Base-by-base conservation (phyloP, 495 filamentous ascomycete genomes). In the Talaromyces adpressus region DNA sequence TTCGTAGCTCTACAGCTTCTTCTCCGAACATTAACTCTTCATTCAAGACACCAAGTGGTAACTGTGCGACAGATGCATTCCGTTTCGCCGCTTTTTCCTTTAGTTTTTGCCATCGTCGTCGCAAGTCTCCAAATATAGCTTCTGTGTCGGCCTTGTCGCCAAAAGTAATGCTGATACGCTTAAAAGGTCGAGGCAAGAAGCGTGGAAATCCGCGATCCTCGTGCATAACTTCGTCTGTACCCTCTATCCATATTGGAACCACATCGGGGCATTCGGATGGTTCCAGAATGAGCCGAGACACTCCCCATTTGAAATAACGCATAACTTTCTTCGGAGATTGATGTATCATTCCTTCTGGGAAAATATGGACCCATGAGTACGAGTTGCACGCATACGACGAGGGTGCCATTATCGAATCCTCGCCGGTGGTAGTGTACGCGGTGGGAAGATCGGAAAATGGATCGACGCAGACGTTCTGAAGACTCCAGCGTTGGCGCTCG, bases 291-390 rank as follows among this genome's bases (percentile, higher is more conserved):
- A 97, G 77, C 1, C 94, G 85, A 4, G 93, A 89, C 6, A 97
- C 78, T 6, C 94, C 94, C 94, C 94, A 98, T 73, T 94, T 96
- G 84, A 97, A 97, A 77, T 98, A 98, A 11, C 93, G 89, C 84
- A 97, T 88, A 39, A 86, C 84, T 65, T 87, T 85, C 32, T 81
- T 73, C 3, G 89, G 85, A 62, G 92, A 85, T 77, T 98, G 94
- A 75, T 98, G 93, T 23, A 97, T 90, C 66, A 87, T 88, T 14
- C 92, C 94, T 74, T 98, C 94, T 39, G 94, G 94, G 75, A 97
- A 98, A 51, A 98, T 89, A 75, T 98, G 94, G 2, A 98, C 77
- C 94, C 93, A 97, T 45, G 82, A 81, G 73, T 89, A 79, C 3
- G 86, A 85, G 64, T 83, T 79, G 69, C 75, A 81, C 23, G 78